Base-by-base conservation (phyloP, 2,329 filamentous ascomycete species). In the Bipolaris sorokiniana region DNA sequence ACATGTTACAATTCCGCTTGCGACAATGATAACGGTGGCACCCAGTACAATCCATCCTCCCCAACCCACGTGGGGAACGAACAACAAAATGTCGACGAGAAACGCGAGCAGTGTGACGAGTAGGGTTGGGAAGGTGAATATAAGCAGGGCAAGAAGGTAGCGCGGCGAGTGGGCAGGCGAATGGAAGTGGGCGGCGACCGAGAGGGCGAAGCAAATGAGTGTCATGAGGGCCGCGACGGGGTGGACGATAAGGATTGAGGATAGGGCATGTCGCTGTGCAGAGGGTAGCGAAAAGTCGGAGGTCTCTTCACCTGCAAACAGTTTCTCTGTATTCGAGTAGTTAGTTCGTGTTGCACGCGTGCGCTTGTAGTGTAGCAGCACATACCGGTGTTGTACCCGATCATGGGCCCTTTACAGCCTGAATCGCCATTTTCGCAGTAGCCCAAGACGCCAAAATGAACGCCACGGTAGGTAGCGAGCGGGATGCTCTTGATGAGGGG, bases 51-150 rank as follows among this genome's bases (percentile, higher is more conserved):
- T 86, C 83, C 94, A 99, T 58, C 93, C 92, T 62, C 93, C 95
- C 92, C 93, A 98, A 72, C 88, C 86, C 79, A 97, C 81, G 77
- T 98, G 93, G 46, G 95, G 95, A 15, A 97, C 90, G 73, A 99
- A 99, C 20, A 99, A 83, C 33, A 99, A 82, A 23, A 98, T 91
- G 77, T 99, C 95, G 69, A 98, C 88, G 23, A 99, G 81, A 78
- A 98, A 98, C 22, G 93, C 90, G 54, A 97, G 83, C 1, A 97
- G 83, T 45, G 91, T 89, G 63, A 95, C 84, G 28, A 98, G 80
- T 45, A 98, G 87, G 7, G 92, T 92, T 48, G 96, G 84, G 61
- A 98, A 87, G 55, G 90, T 89, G 66, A 98, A 84, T 62, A 98
- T 93, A 64, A 97, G 88, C 33, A 98, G 82, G 26, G 86, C 85